Conservation (phyloP, 345 rosid genomes). For the Mercurialis annua region DNA sequence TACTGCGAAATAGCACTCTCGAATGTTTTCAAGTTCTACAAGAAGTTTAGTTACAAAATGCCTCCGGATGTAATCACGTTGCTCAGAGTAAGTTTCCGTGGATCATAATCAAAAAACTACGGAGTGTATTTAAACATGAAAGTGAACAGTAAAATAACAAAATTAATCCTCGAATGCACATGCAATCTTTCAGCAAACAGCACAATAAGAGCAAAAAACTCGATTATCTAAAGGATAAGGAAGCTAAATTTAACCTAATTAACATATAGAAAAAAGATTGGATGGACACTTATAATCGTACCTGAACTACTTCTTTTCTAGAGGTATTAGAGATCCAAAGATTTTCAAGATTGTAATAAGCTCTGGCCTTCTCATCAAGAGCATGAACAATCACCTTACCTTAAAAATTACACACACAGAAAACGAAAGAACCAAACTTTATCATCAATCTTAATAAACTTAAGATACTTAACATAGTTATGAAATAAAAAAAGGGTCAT, state of each 20-base stretch:
- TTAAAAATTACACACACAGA: slow-evolving; percentile 17
- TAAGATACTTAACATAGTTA: too few relatives aligned
- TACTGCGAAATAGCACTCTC: too few relatives aligned
- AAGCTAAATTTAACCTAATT: too few relatives aligned
- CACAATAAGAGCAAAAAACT: background rate
- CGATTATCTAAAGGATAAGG: background rate
- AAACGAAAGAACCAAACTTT: background rate
- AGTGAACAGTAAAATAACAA: background rate
- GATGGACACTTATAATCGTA: slow-evolving; percentile 24
- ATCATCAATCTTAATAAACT: too few relatives aligned
- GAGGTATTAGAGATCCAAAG: slow-evolving; percentile 46
- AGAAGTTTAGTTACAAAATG: too few relatives aligned
- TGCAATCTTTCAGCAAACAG: background rate
- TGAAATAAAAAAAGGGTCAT: too few relatives aligned
- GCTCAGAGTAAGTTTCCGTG: too few relatives aligned
- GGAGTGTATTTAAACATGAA: background rate
- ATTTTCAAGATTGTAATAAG: slow-evolving; percentile 71
- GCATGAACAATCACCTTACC: slow-evolving; percentile 87
- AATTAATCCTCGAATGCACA: background rate
- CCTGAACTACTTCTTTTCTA: slow-evolving; percentile 45
- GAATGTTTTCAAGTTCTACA: too few relatives aligned
- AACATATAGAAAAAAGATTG: too few relatives aligned
- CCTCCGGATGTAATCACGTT: too few relatives aligned
- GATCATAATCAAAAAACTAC: too few relatives aligned
- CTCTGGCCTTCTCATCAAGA: slow-evolving; percentile 91